Conservation (phyloP, 1,284 basidiomycete species). For the Hypsizygus ulmarius region DNA sequence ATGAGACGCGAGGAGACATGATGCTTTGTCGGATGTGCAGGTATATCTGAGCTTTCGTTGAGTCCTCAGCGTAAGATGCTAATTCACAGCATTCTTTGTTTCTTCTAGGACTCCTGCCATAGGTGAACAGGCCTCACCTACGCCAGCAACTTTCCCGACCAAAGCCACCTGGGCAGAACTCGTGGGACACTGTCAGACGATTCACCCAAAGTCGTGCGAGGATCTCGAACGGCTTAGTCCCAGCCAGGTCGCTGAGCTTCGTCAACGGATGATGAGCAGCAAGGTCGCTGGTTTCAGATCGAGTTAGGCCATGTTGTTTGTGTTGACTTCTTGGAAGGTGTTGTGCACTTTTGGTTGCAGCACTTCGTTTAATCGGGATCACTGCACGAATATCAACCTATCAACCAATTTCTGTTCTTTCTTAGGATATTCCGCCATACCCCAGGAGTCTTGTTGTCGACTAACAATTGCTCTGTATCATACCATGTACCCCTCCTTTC, state of each 20-base stretch:
- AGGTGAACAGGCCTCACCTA: conserved; percentile 3
- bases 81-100: too few relatives aligned
- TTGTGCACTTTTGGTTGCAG: too few relatives aligned
- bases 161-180: conserved; percentile 29
- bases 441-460: too few relatives aligned
- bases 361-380: too few relatives aligned
- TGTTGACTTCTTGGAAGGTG: too few relatives aligned
- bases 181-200: conserved; percentile 28
- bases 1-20: conserved; percentile 23
- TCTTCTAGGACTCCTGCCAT: conserved; percentile 8
- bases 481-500: too few relatives aligned
- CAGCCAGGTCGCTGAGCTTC: conserved; percentile 32
- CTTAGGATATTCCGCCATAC: too few relatives aligned
- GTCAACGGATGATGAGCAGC: conserved; percentile 26
- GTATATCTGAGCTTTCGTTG: too few relatives aligned
- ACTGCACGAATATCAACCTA: too few relatives aligned
- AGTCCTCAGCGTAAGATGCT: too few relatives aligned
- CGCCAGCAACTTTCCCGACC: conserved; percentile 20
- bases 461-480: too few relatives aligned
- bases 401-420: too few relatives aligned
- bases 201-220: conserved; percentile 29
- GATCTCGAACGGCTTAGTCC: conserved; percentile 30
- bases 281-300: conserved; percentile 15
- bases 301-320: conserved; percentile 1
- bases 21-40: conserved; percentile 31